Conservation (phyloP, 805 yeast species). For the Lipomyces lipofer region DNA sequence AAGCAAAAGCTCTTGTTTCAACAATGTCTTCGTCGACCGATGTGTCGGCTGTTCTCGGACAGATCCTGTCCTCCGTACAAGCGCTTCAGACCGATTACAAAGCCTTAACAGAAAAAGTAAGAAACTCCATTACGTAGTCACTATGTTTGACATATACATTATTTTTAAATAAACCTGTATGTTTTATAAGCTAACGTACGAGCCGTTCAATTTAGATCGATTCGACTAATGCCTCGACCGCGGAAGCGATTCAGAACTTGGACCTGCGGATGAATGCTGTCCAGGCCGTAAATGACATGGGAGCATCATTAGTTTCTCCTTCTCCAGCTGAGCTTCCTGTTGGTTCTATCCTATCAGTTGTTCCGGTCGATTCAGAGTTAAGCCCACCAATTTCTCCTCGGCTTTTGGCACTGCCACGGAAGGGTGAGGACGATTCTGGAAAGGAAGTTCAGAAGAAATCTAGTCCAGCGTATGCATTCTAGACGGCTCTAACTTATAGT, state of each 20-base stretch:
- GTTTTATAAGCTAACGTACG: too few species aligned
- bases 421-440: neutral
- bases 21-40: constrained; percentile 11
- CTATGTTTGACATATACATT: too few species aligned
- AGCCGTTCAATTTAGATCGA: constrained; percentile 23
- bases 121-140: constrained; percentile 12
- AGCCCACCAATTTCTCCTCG: constrained; percentile 30
- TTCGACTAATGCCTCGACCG: constrained; percentile 8
- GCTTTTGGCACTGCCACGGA: constrained; percentile 9
- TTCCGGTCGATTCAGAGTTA: constrained; percentile 11
- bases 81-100: constrained; percentile 25
- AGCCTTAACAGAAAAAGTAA: constrained; percentile 27
- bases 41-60: constrained; percentile 15
- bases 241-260: constrained; percentile 10
- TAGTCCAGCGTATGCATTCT: neutral
- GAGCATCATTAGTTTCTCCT: neutral
- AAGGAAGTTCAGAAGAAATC: neutral
- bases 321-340: neutral
- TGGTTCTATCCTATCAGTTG: constrained; percentile 1
- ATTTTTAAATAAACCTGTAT: too few species aligned
- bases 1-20: too few species aligned
- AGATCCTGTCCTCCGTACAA: constrained; percentile 22
- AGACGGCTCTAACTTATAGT: neutral
- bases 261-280: constrained; percentile 16
- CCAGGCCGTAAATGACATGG: neutral